A percentile compares a stretch with the other conserved stretches of the same genome.
phyloP scores from a whole-genome alignment of 2,329 filamentous ascomycete genomes.

The Aspergillus hiratsukae region DNA sequence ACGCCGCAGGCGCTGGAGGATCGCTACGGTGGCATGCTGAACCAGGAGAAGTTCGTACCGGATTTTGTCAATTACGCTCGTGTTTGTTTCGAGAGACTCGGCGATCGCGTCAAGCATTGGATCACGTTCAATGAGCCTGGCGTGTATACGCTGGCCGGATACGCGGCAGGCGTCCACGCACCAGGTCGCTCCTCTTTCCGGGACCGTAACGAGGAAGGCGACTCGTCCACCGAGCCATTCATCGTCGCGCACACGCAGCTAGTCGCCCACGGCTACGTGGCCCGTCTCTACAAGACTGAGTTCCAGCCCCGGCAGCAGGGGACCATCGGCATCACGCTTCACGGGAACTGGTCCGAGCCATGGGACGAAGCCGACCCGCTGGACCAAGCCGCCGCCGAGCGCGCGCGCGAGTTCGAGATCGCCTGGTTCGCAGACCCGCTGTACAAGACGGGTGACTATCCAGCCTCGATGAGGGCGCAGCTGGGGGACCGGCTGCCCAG shows the following conservation, averaged over 20 bases:
- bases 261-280: constrained; percentile 68
- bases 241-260: constrained; percentile 72
- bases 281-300: constrained; percentile 70
- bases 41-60: constrained; percentile 68
- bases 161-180: constrained; percentile 68
- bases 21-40: constrained; percentile 71
- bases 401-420: constrained; percentile 77
- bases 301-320: constrained; percentile 67
- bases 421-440: constrained; percentile 79
- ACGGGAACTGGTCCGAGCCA: constrained; percentile 70
- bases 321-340: constrained; percentile 75
- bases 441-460: constrained; percentile 70
- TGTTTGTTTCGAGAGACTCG: constrained; percentile 65
- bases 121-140: constrained; percentile 84
- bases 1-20: constrained; percentile 68
- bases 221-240: constrained; percentile 72
- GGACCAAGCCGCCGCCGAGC: constrained; percentile 67
- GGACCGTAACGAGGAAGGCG: constrained; percentile 62
- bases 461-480: constrained; percentile 71
- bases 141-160: constrained; percentile 72
- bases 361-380: constrained; percentile 68
- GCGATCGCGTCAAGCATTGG: constrained; percentile 73
- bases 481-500: constrained; percentile 69
- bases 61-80: constrained; percentile 77
- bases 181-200: constrained; percentile 71